Percentiles rank a stretch among this genome's conserved stretches.
Conservation (phyloP, 2,329 filamentous ascomycete genomes). For the Cytospora leucostoma region DNA sequence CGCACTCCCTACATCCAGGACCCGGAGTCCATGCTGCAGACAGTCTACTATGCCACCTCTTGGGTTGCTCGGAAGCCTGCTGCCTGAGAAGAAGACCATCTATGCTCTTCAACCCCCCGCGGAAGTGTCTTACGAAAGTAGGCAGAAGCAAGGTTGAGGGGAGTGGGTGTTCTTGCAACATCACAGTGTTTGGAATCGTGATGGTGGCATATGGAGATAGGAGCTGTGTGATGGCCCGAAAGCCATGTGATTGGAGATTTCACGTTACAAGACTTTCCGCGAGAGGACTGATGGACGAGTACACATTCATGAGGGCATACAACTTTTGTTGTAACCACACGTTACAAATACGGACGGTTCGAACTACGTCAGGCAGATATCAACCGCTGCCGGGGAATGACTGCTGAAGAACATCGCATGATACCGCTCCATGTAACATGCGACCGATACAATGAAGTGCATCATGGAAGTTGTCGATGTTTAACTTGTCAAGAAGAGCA, state of each 20-base stretch:
- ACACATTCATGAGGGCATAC: too few species aligned
- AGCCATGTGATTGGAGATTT: neutral
- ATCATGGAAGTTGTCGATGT: too few species aligned
- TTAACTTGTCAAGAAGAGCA: too few species aligned
- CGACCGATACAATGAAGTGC: too few species aligned
- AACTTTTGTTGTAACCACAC: too few species aligned
- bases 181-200: neutral
- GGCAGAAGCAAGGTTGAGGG: neutral
- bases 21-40: conserved; percentile 80
- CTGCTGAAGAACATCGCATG: neutral
- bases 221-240: neutral
- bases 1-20: conserved; percentile 87
- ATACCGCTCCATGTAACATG: neutral
- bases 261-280: neutral
- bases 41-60: conserved; percentile 74
- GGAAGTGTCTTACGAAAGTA: neutral
- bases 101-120: neutral
- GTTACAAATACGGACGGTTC: neutral
- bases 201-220: neutral
- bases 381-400: neutral
- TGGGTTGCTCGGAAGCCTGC: conserved; percentile 82
- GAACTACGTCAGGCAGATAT: neutral
- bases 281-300: too few species aligned
- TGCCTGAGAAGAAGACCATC: neutral
- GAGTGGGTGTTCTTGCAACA: neutral